These are phyloP conservation scores for Apophysomyces ossiformis DNA, from an alignment of 371 early-diverging fungal species.

Conservation along the genomic window DNA sequence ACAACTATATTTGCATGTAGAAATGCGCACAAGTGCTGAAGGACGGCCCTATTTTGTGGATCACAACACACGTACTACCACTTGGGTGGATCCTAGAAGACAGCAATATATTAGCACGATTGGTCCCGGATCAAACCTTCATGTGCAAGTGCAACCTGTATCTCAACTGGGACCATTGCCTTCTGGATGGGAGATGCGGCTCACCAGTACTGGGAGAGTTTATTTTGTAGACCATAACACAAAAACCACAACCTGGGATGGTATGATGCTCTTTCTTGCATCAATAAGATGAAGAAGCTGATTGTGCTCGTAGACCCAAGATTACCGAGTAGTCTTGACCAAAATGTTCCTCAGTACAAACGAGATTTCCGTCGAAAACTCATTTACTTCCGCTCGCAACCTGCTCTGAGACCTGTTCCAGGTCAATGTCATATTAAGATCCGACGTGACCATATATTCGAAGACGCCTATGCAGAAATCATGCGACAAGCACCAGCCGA, in stretches of 20 bases:
- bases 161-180: constrained; percentile 88
- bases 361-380: constrained; percentile 96
- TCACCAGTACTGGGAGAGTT: constrained; percentile 88
- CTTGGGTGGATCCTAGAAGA: constrained; percentile 93
- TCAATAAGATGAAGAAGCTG: neutral
- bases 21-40: constrained; percentile 82
- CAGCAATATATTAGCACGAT: constrained; percentile 65
- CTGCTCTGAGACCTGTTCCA: constrained; percentile 85
- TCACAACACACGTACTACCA: constrained; percentile 95
- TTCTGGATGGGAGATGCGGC: constrained; percentile 97
- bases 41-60: constrained; percentile 97
- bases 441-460: constrained; percentile 86
- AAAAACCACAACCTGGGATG: constrained; percentile 96
- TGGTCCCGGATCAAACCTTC: constrained; percentile 57
- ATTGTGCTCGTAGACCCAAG: constrained; percentile 70
- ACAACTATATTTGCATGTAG: constrained; percentile 10
- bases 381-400: constrained; percentile 94
- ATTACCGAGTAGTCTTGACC: constrained; percentile 91
- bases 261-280: constrained; percentile 27
- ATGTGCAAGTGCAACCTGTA: constrained; percentile 73
- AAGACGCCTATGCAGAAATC: constrained; percentile 92
- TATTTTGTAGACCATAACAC: constrained; percentile 96
- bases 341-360: constrained; percentile 96
- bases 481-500: constrained; percentile 87
- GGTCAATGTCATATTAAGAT: constrained; percentile 94